Base-by-base conservation (phyloP, 192 early-diverging fungal species). In the Umbelopsis sp. region DNA sequence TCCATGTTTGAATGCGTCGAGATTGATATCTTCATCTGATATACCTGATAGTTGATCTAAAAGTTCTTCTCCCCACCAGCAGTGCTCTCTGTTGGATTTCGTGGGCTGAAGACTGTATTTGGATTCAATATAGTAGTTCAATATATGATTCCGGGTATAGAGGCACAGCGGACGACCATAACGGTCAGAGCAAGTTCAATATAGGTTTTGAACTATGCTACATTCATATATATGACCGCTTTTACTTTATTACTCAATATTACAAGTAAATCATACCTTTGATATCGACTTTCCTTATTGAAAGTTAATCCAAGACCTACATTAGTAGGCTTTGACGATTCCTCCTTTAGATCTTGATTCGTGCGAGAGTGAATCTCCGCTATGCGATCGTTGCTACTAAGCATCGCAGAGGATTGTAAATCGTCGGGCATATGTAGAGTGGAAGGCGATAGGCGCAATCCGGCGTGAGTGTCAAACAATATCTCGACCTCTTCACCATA, bases 401-500 rank as follows among this genome's bases (percentile, higher is more conserved):
- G 38, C 31, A 31, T 36, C 17, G 32, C 56, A 14, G 56, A 62
- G 56, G 17, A 34, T 3, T 14, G 3, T 2, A n/a, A 12, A 29
- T 62, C 56, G 31, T 62, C 56, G 26, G 26, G 56, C 31, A 34
- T 20, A 14, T 34, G 20, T 32, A 26, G 12, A 32, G 56, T 4
- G 17, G 26, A 22, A 62, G 11, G 31, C 31, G 56, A 34, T 62
- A 31, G n/a, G 26, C 31, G 26, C 10, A 62, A 34, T 29, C 17
- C 26, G 2, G 56, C 20, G 8, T 62, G 29, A 34, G 56, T 32
- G 14, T 62, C 31, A 34, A 62, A 62, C 17, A 62, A 62, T 31
- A 32, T 32, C 31, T 62, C 56, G 56, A 62, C 56, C 56, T 62
- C 56, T 62, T 62, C 56, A 62, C 56, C 56, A 62, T 62, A 62